Conservation (phyloP, 2,329 filamentous ascomycete genomes). For the Sporothrix pallida region DNA sequence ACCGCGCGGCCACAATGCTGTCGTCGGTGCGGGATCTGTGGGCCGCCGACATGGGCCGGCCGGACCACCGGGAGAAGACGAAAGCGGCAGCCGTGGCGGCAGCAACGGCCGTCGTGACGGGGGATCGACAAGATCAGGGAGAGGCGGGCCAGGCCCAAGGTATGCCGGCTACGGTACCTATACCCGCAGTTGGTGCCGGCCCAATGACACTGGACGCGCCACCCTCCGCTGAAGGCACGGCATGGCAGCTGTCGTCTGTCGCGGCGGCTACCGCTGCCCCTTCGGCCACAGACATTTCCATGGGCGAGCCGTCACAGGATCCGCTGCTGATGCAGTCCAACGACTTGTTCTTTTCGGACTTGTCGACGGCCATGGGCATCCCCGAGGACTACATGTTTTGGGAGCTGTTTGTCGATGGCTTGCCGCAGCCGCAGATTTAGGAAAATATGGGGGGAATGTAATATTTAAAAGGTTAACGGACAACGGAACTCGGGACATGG, state of each 20-base stretch:
- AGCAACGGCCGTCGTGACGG: background rate
- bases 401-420: slow-evolving; percentile 29
- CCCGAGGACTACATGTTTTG: slow-evolving; percentile 34
- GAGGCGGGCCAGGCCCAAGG: background rate
- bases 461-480: background rate
- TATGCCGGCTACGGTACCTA: no score
- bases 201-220: slow-evolving; percentile 12
- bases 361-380: slow-evolving; percentile 32
- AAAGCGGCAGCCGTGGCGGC: background rate
- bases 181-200: background rate
- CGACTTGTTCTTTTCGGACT: slow-evolving; percentile 26
- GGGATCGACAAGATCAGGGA: background rate
- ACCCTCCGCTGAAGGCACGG: background rate
- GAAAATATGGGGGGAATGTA: background rate
- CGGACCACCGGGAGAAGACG: background rate
- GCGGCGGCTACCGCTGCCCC: background rate
- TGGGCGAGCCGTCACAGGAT: slow-evolving; percentile 19
- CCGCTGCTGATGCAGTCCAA: slow-evolving; percentile 5
- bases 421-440: slow-evolving; percentile 14
- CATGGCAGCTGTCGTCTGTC: slow-evolving; percentile 12
- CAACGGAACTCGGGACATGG: background rate
- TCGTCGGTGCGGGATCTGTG: slow-evolving; percentile 34
- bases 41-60: slow-evolving; percentile 24
- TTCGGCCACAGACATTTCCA: background rate
- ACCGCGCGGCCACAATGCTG: slow-evolving; percentile 28